Evolutionary conservation across 2,329 filamentous ascomycete genomes (phyloP).

Genomic region (Penicillium sp.): DNA sequence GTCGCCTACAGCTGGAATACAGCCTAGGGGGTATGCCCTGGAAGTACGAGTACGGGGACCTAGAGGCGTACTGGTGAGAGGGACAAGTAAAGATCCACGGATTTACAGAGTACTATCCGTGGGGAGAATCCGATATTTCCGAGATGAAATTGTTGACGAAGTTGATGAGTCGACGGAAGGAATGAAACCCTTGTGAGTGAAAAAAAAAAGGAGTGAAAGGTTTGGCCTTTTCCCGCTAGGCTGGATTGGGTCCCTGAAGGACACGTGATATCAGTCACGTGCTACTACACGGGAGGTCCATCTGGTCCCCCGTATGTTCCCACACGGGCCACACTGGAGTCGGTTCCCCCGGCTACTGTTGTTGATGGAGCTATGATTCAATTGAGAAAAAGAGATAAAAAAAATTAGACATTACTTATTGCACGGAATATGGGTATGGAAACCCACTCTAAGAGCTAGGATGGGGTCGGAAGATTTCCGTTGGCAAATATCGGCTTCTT

Average conservation of each 20-base stretch:
- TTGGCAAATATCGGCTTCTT: not conserved
- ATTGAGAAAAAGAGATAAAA: not conserved
- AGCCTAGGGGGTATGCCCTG: constrained; percentile 33
- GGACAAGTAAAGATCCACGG: constrained; percentile 12
- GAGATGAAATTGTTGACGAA: constrained; percentile 9
- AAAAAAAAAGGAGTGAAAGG: not conserved
- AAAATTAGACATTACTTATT: not conserved
- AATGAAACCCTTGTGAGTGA: not conserved
- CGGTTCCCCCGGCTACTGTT: not conserved
- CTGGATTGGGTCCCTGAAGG: not conserved
- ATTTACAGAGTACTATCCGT: constrained; percentile 26
- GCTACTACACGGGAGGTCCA: not conserved
- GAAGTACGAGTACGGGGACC: constrained; percentile 37
- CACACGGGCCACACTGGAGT: not conserved
- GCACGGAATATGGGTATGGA: no score
- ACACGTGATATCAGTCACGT: not conserved
- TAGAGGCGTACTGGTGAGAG: constrained; percentile 28
- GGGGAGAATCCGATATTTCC: constrained; percentile 9
- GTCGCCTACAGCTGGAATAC: constrained; percentile 43
- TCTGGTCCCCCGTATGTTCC: not conserved
- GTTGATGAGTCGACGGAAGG: constrained; percentile 4
- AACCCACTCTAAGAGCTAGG: not conserved
- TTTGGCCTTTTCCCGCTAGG: not conserved
- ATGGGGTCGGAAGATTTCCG: constrained; percentile 7
- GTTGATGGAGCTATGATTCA: not conserved